Evolutionary conservation across 164 flowering plant genomes (phyloP), one percentile per base, ranked within the genome.

Genomic region (Stephania yunnanensis): DNA sequence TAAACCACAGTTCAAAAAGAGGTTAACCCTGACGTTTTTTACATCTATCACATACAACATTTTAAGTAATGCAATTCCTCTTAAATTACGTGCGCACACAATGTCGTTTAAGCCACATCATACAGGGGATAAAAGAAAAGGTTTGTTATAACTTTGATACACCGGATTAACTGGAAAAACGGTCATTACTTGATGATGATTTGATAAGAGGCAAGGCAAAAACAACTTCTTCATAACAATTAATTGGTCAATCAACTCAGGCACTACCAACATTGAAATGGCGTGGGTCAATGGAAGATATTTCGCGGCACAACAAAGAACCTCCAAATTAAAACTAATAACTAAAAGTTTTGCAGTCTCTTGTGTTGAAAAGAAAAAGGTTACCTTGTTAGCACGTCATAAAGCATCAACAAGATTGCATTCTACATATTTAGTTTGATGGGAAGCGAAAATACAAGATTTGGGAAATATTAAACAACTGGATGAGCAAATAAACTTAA

Each of bases 401-500:
- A 46, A 29, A 29, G 73, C 66, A 71, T 9, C 65, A 71, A 42
- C 64, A 48, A 75, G 31, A 50, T 2, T 65, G 36, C 17, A 19
- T 17, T 19, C 7, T 19, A 22, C 64, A 58, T 58, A 58, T 58
- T 19, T 6, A 15, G 64, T 17, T 25, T 25, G 25, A 25, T 25
- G 25, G 25, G 25, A 25, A 25, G 25, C 25, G 25, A 25, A 25
- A 25, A 22, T 58, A 36, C 69, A 67, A 72, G 87, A 92, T 98
- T 98, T 78, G 97, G 98, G 78, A 83, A 81, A 76, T 88, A 93
- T 71, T 89, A 89, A 25, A 91, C 98, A 77, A 83, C 45, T 63
- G 99, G 96, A 45, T 90, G 25, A 25, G 25, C 90, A 81, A 77
- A 63, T 52, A 85, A 74, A 66, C 81, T 79, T 29, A 50, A 20